Evolutionary conservation across 768 basidiomycete species (phyloP).

Genomic region (Boletus bicolor): DNA sequence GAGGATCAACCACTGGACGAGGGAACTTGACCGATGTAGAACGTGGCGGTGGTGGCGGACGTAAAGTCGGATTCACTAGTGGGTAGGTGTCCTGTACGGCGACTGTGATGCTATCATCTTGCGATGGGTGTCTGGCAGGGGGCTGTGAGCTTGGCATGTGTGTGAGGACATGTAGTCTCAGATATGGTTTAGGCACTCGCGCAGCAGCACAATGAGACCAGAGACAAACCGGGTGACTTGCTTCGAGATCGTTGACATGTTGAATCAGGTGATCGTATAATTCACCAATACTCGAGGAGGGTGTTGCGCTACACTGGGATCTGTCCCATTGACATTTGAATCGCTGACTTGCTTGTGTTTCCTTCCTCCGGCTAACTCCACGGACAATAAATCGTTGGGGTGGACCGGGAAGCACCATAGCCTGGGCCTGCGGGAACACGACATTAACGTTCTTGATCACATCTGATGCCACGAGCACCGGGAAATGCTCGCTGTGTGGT

Average conservation of each 20-base stretch:
- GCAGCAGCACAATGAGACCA: slow-evolving; percentile 68
- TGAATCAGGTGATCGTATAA: slow-evolving; percentile 71
- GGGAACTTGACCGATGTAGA: slow-evolving; percentile 57
- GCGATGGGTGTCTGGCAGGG: slow-evolving; percentile 57
- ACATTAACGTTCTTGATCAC: slow-evolving; percentile 90
- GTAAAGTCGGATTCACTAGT: slow-evolving; percentile 56
- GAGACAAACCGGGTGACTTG: slow-evolving; percentile 50
- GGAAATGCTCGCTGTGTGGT: slow-evolving; percentile 52
- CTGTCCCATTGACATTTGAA: slow-evolving; percentile 80
- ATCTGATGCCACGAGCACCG: slow-evolving; percentile 79
- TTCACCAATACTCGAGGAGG: slow-evolving; percentile 53
- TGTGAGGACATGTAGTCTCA: slow-evolving; percentile 71
- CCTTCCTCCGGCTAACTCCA: slow-evolving; percentile 72
- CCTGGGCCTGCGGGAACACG: slow-evolving; percentile 82
- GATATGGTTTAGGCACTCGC: slow-evolving; percentile 44
- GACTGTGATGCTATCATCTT: slow-evolving; percentile 73
- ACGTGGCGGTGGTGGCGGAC: slow-evolving; percentile 71
- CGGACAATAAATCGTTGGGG: slow-evolving; percentile 82
- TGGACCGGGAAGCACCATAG: slow-evolving; percentile 77
- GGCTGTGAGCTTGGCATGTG: slow-evolving; percentile 66
- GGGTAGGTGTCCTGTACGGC: slow-evolving; percentile 58
- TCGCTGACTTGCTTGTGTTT: slow-evolving; percentile 51
- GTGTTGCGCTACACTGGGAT: slow-evolving; percentile 47
- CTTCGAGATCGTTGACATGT: slow-evolving; percentile 48
- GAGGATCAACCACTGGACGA: slow-evolving; percentile 59